Evolutionary conservation across 208 protist species (phyloP), one percentile per base, ranked within the genome.

Genomic region (Sergeia podlipaevii): DNA sequence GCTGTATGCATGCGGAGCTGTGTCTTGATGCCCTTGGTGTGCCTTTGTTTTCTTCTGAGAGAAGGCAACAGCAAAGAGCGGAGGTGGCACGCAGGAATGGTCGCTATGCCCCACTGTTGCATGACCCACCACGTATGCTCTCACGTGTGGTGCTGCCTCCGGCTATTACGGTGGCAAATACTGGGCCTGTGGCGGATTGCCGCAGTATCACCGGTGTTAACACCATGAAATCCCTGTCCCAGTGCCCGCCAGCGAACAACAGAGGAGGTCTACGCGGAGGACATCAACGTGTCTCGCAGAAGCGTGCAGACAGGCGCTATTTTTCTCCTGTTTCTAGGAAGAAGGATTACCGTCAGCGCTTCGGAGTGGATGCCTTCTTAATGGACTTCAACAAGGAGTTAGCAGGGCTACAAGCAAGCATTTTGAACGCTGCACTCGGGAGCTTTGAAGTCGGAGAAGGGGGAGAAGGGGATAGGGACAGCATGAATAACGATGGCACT

Each of bases 1-100:
- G 53, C 28, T 78, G 64, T 60, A 85, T 79, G 76, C 76, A 84
- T 58, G 76, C 61, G 29, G 76, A 84, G 51, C 41, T 62, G 11
- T 75, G 55, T 42, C 61, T 84, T 10, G 71, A 84, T 55, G 43
- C 46, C 15, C 32, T 72, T 2, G 66, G 71, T 26, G 57, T 84
- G n/a, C 67, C 65, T 10, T 45, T 84, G 24, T 84, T 77, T 33
- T 53, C 54, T 27, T 74, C 71, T 4, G 60, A 48, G 2, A 42
- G 60, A 26, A 43, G 69, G 11, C 76, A 84, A 53, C 32, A 64
- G 0, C 57, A 65, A 41, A 57, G 65, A 11, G 71, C 52, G 18
- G 60, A 69, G 45, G 59, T 59, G 60, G 76, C 70, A 5, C 43
- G 61, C 45, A 44, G 62, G 8, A 67, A 81, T 36, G 70, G 80